phyloP scores from a whole-genome alignment of 306 rosid species.

The Malus sylvestris region DNA sequence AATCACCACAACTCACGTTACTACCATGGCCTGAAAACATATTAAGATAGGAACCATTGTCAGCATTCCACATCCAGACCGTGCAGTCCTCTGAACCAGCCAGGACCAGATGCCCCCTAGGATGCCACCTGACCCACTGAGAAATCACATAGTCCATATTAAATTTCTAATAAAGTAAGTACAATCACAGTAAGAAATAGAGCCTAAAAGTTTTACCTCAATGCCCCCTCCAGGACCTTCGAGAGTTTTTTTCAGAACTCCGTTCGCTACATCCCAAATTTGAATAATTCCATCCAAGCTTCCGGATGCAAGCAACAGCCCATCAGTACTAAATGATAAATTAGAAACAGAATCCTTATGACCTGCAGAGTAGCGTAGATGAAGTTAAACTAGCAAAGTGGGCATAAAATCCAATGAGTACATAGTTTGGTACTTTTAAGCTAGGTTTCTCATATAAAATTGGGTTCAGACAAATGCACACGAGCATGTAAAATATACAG shows the following conservation, averaged over 20 bases:
- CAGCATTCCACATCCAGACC: constrained; percentile 94
- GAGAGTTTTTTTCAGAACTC: constrained; percentile 41
- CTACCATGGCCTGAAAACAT: constrained; percentile 68
- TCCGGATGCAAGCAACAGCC: constrained; percentile 75
- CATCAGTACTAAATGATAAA: constrained; percentile 76
- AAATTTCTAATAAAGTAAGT: constrained; percentile 4
- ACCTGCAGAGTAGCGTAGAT: constrained; percentile 41
- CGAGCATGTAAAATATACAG: neutral
- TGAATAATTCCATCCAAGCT: constrained; percentile 66
- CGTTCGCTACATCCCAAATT: constrained; percentile 63
- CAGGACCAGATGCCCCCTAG: constrained; percentile 68
- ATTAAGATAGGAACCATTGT: constrained; percentile 42
- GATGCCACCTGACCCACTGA: constrained; percentile 97
- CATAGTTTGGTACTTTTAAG: neutral
- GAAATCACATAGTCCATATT: constrained; percentile 21
- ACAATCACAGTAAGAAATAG: neutral
- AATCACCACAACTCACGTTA: constrained; percentile 86
- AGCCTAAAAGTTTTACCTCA: constrained; percentile 41
- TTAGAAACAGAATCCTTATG: constrained; percentile 66
- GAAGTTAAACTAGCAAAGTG: neutral
- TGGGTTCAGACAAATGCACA: neutral
- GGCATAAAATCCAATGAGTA: neutral
- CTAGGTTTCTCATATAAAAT: neutral
- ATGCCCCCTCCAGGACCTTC: constrained; percentile 82
- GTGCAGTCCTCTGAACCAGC: constrained; percentile 83